A percentile compares a stretch with the other conserved stretches of the same genome.
phyloP scores from a whole-genome alignment of 108 stramenopile genomes.

The Schizochytrium sp. region DNA sequence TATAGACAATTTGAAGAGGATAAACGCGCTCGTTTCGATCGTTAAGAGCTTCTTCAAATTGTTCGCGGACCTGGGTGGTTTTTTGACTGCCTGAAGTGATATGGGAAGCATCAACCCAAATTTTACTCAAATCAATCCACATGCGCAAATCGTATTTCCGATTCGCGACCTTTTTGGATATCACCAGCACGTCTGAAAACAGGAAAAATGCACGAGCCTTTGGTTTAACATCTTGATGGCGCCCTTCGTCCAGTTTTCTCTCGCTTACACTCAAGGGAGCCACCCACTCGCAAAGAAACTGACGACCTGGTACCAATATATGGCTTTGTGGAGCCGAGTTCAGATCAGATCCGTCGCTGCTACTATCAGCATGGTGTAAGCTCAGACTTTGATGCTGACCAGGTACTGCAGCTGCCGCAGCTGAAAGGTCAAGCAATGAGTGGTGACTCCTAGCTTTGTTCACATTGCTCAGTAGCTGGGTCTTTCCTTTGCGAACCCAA shows the following conservation, averaged over 20 bases:
- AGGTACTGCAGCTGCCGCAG: constrained; percentile 15
- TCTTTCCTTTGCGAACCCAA: neutral
- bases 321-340: neutral
- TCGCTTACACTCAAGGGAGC: constrained; percentile 27
- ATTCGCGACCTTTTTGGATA: constrained; percentile 28
- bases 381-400: neutral
- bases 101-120: constrained; percentile 51
- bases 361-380: neutral
- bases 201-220: constrained; percentile 34
- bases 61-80: constrained; percentile 20
- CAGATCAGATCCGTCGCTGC: neutral
- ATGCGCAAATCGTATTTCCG: constrained; percentile 60
- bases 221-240: neutral
- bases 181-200: constrained; percentile 42
- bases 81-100: neutral
- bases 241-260: neutral
- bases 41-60: neutral
- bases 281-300: constrained; percentile 18
- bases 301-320: constrained; percentile 29
- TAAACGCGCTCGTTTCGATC: constrained; percentile 21
- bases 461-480: neutral
- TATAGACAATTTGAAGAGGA: constrained; percentile 53
- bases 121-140: constrained; percentile 61
- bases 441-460: constrained; percentile 28
- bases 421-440: neutral